Conservation (phyloP, 371 early-diverging fungal genomes). For the Saksenaea oblongispora region DNA sequence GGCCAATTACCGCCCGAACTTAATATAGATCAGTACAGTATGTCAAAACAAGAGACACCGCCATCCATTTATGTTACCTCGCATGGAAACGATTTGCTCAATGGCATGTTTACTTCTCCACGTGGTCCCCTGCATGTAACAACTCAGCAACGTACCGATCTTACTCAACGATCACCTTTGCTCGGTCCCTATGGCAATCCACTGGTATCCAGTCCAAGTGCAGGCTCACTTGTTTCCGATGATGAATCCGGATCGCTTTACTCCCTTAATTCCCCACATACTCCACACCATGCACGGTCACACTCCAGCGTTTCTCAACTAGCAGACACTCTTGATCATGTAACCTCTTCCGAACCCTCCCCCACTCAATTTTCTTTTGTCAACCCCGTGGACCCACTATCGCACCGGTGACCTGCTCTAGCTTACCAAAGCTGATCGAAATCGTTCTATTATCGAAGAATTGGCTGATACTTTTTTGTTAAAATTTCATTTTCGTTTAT, state of each 20-base stretch:
- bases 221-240: slow-evolving; percentile 19
- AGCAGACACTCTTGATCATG: background rate
- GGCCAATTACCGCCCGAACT: slow-evolving; percentile 41
- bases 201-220: slow-evolving; percentile 20
- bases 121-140: slow-evolving; percentile 17
- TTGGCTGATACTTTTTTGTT: background rate
- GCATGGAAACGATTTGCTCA: slow-evolving; percentile 34
- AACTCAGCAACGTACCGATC: slow-evolving; percentile 7
- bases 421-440: background rate
- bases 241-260: slow-evolving; percentile 21
- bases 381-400: slow-evolving; percentile 23
- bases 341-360: background rate
- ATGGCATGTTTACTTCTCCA: slow-evolving; percentile 7
- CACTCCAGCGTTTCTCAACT: background rate
- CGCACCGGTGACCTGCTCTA: slow-evolving; percentile 14
- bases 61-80: slow-evolving; percentile 67
- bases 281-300: slow-evolving; percentile 13
- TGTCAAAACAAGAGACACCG: slow-evolving; percentile 31
- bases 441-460: background rate
- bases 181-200: slow-evolving; percentile 9
- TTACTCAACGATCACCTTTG: slow-evolving; percentile 3
- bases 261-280: slow-evolving; percentile 22
- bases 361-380: slow-evolving; percentile 15
- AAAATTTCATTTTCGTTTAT: background rate
- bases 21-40: slow-evolving; percentile 36